These are phyloP conservation scores for Fraxinus floribunda DNA, from an alignment of 305 asterid genomes.

Conservation along the genomic window DNA sequence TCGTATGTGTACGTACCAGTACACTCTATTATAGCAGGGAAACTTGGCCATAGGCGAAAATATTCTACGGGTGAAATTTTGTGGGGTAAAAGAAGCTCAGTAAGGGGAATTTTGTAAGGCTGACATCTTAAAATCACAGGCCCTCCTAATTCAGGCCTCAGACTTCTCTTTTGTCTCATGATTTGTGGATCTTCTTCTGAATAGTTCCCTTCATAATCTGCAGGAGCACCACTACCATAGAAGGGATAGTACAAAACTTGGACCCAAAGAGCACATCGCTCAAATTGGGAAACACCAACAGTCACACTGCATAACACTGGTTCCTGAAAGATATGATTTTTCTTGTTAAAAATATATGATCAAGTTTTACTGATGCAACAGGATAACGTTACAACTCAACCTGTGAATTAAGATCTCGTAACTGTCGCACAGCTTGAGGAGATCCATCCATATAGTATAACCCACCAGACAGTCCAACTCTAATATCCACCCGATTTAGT, in stretches of 20 bases:
- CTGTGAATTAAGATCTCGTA: constrained; percentile 83
- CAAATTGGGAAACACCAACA: constrained; percentile 88
- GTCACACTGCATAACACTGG: constrained; percentile 88
- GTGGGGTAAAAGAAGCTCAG: constrained; percentile 88
- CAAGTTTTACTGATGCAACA: background rate
- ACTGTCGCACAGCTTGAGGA: constrained; percentile 94
- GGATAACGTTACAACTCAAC: constrained; percentile 33
- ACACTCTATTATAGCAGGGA: constrained; percentile 84
- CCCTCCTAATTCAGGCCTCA: constrained; percentile 60
- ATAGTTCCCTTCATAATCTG: constrained; percentile 70
- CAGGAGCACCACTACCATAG: constrained; percentile 54
- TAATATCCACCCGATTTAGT: constrained; percentile 78
- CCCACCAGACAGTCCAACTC: constrained; percentile 94
- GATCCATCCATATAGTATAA: constrained; percentile 93
- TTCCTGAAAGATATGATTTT: constrained; percentile 49
- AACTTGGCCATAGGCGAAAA: constrained; percentile 90
- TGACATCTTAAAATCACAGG: constrained; percentile 89
- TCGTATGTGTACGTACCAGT: constrained; percentile 83
- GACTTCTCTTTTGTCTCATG: constrained; percentile 60
- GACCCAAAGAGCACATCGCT: constrained; percentile 77
- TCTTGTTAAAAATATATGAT: background rate
- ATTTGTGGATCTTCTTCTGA: constrained; percentile 74
- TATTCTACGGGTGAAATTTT: constrained; percentile 90
- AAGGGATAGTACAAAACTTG: constrained; percentile 89
- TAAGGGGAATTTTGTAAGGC: constrained; percentile 89